These are phyloP conservation scores for Dothiorella sarmentorum DNA, from an alignment of 2,329 filamentous ascomycete species.

Conservation along the genomic window DNA sequence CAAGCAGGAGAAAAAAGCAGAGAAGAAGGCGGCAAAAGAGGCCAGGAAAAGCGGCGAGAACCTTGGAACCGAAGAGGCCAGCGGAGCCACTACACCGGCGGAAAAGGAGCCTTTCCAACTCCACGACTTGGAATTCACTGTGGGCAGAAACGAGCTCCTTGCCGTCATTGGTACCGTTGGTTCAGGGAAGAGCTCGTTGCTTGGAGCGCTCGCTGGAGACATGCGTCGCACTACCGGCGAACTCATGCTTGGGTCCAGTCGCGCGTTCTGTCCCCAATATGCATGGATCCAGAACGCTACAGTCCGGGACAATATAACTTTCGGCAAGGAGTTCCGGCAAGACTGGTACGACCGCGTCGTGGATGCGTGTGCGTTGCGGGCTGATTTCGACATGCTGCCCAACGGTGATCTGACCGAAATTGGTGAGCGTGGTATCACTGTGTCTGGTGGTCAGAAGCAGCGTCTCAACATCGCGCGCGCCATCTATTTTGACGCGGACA, in stretches of 20 bases:
- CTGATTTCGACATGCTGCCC: slow-evolving; percentile 91
- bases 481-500: slow-evolving; percentile 62
- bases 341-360: slow-evolving; percentile 83
- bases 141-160: slow-evolving; percentile 72
- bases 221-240: slow-evolving; percentile 81
- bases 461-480: slow-evolving; percentile 87
- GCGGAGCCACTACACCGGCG: slow-evolving; percentile 26
- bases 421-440: slow-evolving; percentile 90
- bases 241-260: slow-evolving; percentile 70
- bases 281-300: slow-evolving; percentile 96
- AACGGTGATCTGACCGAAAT: slow-evolving; percentile 87
- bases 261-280: slow-evolving; percentile 93
- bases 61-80: slow-evolving; percentile 25
- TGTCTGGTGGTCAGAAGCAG: slow-evolving; percentile 94
- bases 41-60: slow-evolving; percentile 38
- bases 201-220: slow-evolving; percentile 86
- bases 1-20: slow-evolving; percentile 23
- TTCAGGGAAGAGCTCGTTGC: slow-evolving; percentile 83
- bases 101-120: slow-evolving; percentile 67
- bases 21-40: slow-evolving; percentile 47
- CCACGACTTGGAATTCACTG: slow-evolving; percentile 62
- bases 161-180: slow-evolving; percentile 88
- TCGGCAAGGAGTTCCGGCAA: slow-evolving; percentile 71
- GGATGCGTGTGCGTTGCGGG: slow-evolving; percentile 76
- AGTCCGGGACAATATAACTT: slow-evolving; percentile 83